Conservation (phyloP, 306 rosid species). For the Casuarina equisetifolia region DNA sequence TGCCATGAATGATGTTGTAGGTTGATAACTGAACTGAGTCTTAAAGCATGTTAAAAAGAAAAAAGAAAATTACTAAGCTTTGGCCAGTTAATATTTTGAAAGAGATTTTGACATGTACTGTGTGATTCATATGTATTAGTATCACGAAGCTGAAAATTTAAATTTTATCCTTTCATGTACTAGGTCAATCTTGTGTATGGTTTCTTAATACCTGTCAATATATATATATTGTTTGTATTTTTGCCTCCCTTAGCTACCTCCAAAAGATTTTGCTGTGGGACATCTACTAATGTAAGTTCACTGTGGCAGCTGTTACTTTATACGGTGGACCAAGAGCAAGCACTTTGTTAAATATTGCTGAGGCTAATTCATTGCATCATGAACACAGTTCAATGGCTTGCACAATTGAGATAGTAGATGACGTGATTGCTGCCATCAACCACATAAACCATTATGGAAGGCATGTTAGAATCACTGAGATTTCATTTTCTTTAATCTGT, state of each 20-base stretch:
- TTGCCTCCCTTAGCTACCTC: neutral
- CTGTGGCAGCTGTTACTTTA: constrained; percentile 64
- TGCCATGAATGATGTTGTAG: no score
- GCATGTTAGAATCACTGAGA: constrained; percentile 28
- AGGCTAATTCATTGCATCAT: constrained; percentile 55
- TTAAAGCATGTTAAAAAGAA: no score
- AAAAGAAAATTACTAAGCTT: neutral
- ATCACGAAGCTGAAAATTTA: neutral
- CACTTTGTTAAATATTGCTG: constrained; percentile 44
- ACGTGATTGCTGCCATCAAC: constrained; percentile 68
- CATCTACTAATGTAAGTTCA: constrained; percentile 2
- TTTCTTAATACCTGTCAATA: neutral
- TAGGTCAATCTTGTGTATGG: neutral
- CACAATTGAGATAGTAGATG: constrained; percentile 81
- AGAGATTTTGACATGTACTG: neutral
- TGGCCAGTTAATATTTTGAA: neutral
- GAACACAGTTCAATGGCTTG: constrained; percentile 81
- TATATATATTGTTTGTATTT: neutral
- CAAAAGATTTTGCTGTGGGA: neutral
- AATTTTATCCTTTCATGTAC: neutral
- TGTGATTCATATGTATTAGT: neutral
- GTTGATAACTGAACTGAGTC: no score
- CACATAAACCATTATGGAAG: constrained; percentile 80
- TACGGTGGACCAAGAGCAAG: constrained; percentile 83
- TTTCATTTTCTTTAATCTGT: constrained; percentile 7